A percentile compares a stretch with the other conserved stretches of the same genome.
Conservation (phyloP, 768 basidiomycete genomes). For the Pisolithus marmoratus region DNA sequence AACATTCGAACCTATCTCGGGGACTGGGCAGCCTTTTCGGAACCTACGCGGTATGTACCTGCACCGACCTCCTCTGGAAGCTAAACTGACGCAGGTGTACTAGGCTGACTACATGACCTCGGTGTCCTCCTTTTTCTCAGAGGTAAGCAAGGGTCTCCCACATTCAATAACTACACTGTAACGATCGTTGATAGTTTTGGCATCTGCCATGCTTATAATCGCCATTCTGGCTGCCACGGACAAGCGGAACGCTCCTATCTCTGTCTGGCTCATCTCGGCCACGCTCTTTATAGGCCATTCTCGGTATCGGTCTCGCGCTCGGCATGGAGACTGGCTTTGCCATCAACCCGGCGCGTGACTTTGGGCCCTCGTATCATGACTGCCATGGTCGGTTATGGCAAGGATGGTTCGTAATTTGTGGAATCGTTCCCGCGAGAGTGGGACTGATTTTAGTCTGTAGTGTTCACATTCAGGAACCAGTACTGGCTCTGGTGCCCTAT, state of each 20-base stretch:
- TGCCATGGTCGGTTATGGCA: constrained; percentile 69
- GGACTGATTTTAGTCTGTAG: constrained; percentile 3
- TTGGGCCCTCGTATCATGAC: constrained; percentile 64
- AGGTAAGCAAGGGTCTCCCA: constrained; percentile 20
- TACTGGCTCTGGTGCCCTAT: constrained; percentile 74
- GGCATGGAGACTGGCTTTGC: constrained; percentile 66
- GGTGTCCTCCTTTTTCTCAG: constrained; percentile 42
- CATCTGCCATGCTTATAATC: constrained; percentile 48
- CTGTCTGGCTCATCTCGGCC: constrained; percentile 48
- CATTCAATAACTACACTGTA: neutral
- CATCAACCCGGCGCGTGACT: constrained; percentile 68
- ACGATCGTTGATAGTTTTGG: constrained; percentile 43
- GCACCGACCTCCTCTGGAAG: neutral
- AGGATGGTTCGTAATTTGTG: constrained; percentile 32
- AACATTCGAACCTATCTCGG: constrained; percentile 47
- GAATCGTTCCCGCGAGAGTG: neutral
- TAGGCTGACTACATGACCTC: constrained; percentile 38
- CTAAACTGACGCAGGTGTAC: constrained; percentile 6
- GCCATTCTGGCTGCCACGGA: constrained; percentile 51
- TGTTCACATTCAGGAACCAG: constrained; percentile 38
- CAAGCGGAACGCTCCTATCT: constrained; percentile 42
- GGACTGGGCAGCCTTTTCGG: constrained; percentile 55
- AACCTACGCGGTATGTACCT: constrained; percentile 51
- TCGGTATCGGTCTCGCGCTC: constrained; percentile 53
- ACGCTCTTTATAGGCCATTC: constrained; percentile 49